These are phyloP conservation scores for Ganoderma multipileum DNA, from an alignment of 1,284 basidiomycete genomes.

Conservation along the genomic window DNA sequence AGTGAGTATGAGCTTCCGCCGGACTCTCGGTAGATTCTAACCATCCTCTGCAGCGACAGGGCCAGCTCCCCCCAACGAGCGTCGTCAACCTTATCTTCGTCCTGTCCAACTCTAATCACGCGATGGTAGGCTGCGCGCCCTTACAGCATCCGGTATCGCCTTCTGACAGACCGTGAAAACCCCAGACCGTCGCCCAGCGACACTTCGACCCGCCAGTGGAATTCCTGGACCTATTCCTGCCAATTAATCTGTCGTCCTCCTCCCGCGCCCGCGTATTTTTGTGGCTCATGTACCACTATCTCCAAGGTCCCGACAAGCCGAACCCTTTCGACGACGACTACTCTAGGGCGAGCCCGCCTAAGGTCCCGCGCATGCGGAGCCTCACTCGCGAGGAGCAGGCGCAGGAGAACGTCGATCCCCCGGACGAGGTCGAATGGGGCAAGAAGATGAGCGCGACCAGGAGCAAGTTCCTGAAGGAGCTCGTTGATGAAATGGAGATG, in stretches of 20 bases:
- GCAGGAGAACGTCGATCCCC: constrained; percentile 49
- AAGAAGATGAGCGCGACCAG: constrained; percentile 46
- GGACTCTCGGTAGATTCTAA: constrained; percentile 14
- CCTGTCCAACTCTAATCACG: constrained; percentile 52
- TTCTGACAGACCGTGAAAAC: constrained; percentile 21
- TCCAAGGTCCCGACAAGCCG: constrained; percentile 46
- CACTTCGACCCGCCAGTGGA: constrained; percentile 81
- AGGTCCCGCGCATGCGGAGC: constrained; percentile 45
- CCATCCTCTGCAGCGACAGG: constrained; percentile 51
- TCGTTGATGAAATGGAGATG: constrained; percentile 46
- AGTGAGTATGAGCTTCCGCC: constrained; percentile 47
- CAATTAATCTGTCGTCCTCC: constrained; percentile 70
- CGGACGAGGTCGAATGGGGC: constrained; percentile 51
- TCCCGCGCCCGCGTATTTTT: constrained; percentile 78
- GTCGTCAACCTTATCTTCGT: constrained; percentile 83
- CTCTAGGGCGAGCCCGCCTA: constrained; percentile 44
- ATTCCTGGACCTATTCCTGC: constrained; percentile 84
- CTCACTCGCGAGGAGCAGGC: constrained; percentile 45
- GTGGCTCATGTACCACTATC: constrained; percentile 59
- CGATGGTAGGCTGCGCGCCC: constrained; percentile 34
- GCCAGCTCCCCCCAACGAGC: constrained; percentile 75
- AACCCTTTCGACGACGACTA: constrained; percentile 55
- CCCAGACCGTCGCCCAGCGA: constrained; percentile 67
- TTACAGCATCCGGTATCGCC: constrained; percentile 10
- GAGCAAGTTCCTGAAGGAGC: constrained; percentile 49